Evolutionary conservation across 768 basidiomycete genomes (phyloP).

Genomic region (Pholiota conissans): DNA sequence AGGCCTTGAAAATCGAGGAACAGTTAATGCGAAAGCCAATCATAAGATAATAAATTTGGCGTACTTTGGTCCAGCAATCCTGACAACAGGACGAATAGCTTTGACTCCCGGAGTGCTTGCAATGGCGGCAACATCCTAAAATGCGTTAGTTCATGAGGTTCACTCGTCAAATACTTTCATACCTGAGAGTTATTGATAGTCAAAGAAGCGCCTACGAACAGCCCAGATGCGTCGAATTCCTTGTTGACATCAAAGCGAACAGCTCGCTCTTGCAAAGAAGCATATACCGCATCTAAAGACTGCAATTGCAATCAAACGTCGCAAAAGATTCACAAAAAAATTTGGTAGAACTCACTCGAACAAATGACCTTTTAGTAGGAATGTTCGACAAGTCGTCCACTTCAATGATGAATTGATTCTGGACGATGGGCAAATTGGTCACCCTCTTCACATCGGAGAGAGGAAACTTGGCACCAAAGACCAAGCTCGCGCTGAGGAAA

Average conservation of each 20-base stretch:
- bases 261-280: slow-evolving; percentile 39
- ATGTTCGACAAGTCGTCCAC: slow-evolving; percentile 41
- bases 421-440: slow-evolving; percentile 36
- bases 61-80: slow-evolving; percentile 43
- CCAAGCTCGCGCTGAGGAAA: slow-evolving; percentile 24
- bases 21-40: background rate
- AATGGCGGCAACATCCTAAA: slow-evolving; percentile 49
- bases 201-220: slow-evolving; percentile 63
- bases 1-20: slow-evolving; percentile 38
- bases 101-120: slow-evolving; percentile 50
- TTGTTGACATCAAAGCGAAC: slow-evolving; percentile 46
- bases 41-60: slow-evolving; percentile 1
- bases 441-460: slow-evolving; percentile 38
- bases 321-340: background rate
- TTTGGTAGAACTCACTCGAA: slow-evolving; percentile 22
- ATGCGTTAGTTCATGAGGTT: background rate
- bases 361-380: slow-evolving; percentile 32
- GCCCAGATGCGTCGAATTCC: slow-evolving; percentile 49
- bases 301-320: slow-evolving; percentile 20
- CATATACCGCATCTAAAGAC: slow-evolving; percentile 55
- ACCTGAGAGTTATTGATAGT: slow-evolving; percentile 36
- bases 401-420: slow-evolving; percentile 60
- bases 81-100: slow-evolving; percentile 54
- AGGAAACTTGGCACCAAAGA: slow-evolving; percentile 27
- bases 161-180: background rate